These are phyloP conservation scores for Bertia moriformis DNA, from an alignment of 2,329 filamentous ascomycete genomes.

Conservation along the genomic window DNA sequence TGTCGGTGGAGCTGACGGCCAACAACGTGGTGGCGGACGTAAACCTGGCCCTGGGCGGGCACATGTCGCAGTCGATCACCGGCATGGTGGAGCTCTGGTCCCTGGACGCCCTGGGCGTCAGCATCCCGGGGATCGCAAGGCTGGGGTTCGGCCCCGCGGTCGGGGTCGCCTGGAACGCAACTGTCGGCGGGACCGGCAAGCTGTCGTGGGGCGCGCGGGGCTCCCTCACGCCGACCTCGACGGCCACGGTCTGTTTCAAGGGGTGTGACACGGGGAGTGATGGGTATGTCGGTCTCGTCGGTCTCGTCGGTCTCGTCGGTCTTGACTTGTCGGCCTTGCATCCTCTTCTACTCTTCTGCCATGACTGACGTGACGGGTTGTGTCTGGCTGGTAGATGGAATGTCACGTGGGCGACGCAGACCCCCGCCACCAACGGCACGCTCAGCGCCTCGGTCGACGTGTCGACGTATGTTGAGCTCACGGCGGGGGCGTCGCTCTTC, in stretches of 20 bases:
- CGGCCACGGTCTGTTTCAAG: background rate
- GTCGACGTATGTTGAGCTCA: background rate
- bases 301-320: no score
- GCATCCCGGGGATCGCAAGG: background rate
- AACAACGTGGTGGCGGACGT: background rate
- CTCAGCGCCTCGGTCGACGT: background rate
- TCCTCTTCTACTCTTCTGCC: no score
- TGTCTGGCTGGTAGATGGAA: no score
- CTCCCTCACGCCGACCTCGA: background rate
- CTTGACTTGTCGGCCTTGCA: no score
- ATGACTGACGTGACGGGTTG: no score
- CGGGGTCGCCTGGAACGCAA: background rate
- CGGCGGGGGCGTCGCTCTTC: background rate
- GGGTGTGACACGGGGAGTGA: background rate
- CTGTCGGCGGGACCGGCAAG: background rate
- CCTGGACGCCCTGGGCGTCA: background rate
- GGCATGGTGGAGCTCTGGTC: background rate
- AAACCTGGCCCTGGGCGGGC: background rate
- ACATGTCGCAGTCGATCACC: background rate
- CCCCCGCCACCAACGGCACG: background rate
- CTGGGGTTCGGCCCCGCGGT: background rate
- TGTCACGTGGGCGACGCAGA: background rate
- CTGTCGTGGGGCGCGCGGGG: background rate
- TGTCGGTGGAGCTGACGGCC: background rate
- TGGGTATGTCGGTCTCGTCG: no score